Evolutionary conservation across 306 rosid genomes (phyloP).

Genomic region (Cicer bijugum): DNA sequence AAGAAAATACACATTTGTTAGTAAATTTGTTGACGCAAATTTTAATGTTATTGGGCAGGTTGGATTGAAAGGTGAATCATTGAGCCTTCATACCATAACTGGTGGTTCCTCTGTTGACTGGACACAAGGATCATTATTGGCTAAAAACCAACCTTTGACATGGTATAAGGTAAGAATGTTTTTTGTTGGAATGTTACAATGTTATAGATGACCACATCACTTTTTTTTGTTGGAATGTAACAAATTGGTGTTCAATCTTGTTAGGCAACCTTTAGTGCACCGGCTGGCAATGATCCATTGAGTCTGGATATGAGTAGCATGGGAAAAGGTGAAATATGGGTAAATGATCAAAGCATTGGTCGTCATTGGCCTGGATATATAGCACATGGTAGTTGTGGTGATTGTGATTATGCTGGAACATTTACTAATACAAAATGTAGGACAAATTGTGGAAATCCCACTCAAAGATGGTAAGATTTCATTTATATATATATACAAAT

Average conservation of each 20-base stretch:
- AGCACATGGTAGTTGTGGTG: conserved; percentile 65
- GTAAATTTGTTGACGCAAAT: not conserved
- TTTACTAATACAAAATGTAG: conserved; percentile 69
- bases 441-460: conserved; percentile 68
- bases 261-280: conserved; percentile 66
- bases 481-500: not conserved
- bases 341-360: conserved; percentile 82
- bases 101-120: conserved; percentile 63
- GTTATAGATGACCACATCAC: conserved; percentile 10
- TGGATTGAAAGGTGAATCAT: conserved; percentile 89
- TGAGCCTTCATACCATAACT: conserved; percentile 57
- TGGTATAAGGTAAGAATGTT: conserved; percentile 86
- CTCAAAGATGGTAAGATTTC: conserved; percentile 75
- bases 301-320: conserved; percentile 81
- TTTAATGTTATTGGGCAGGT: conserved; percentile 55
- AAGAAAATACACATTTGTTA: not conserved
- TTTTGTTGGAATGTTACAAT: not conserved
- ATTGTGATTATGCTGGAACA: conserved; percentile 68
- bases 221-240: conserved; percentile 1
- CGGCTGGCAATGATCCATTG: conserved; percentile 72
- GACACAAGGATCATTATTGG: conserved; percentile 53
- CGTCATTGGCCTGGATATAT: conserved; percentile 77
- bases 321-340: conserved; percentile 91
- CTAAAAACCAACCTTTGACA: conserved; percentile 65
- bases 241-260: conserved; percentile 24